Evolutionary conservation across 2,329 filamentous ascomycete genomes (phyloP), one percentile per base, ranked within the genome.

Genomic region (Shiraia sp.): DNA sequence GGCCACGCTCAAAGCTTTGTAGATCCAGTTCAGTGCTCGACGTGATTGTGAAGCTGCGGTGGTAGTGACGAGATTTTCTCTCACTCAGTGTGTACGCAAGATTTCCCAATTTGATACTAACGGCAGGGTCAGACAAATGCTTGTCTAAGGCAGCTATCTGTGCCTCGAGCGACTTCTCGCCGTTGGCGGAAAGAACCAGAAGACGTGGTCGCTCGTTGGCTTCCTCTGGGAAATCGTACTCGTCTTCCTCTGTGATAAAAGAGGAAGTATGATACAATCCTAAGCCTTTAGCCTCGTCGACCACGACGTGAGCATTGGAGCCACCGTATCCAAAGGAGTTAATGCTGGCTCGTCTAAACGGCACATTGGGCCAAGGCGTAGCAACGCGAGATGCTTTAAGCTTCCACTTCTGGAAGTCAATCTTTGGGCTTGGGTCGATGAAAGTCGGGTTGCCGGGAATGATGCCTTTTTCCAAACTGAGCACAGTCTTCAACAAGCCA

Each of bases 401-500:
- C 4, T 15, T 16, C 4, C 13, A 27, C 12, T 30, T 36, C 26
- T 47, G 25, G 2, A 32, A 38, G 29, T 43, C 38, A 23, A 45
- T 49, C 4, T 42, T 43, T 2, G 50, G 47, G 31, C 40, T 55
- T 0, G 45, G 40, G 3, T 16, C 39, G 4, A 32, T 19, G 32
- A 53, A 53, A 3, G 32, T 45, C 2, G 41, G 51, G 24, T 65
- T 56, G 1, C 42, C 42, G 2, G 69, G 69, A 16, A 72, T 57
- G 1, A 40, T 48, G 2, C 49, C 51, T 38, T 72, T 50, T 39
- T 72, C 61, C 4, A 77, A 45, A 1, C 69, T 60, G 23, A 75
- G 39, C 1, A 63, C 59, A 3, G 65, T 59, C 24, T 71, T 72
- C 7, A 73, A 47, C 7, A 74, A 12, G 6, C 65, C 58, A 3